Base-by-base conservation (phyloP, 768 basidiomycete species). In the Tephrocybe sp. region DNA sequence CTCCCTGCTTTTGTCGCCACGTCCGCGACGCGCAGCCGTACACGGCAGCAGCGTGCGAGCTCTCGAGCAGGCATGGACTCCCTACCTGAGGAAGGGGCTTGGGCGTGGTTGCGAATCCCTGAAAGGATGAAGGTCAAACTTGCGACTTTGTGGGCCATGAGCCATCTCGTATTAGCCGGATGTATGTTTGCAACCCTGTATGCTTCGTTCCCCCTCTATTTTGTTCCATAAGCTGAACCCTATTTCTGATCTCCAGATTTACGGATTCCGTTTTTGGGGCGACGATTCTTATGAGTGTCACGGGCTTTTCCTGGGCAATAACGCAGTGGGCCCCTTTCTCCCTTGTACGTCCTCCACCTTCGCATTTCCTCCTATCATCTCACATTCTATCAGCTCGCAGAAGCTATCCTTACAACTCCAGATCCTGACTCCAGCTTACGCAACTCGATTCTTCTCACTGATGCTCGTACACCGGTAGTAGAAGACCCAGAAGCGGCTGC, bases 301-400 rank as follows among this genome's bases (percentile, higher is more conserved):
- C 86, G 6, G 96, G 96, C 0, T 87, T 97, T 59, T 87, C 89
- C n/a, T 97, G 89, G 91, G 92, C 93, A 5, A 77, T 98, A 45
- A 81, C 86, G 0, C 87, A 88, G 67, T 98, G 95, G 96, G 92
- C 85, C 3, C 95, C 95, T 2, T 96, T 92, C 68, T 84, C 92
- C 0, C 67, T 98, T 62, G 92, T 95, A 56, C 41, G 83, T 70
- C 14, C 23, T 23, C 35, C 6, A 51, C 32, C 22, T 33, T 39
- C 12, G 9, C 33, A 12, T 16, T 12, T 4, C 4, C 17, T 32
- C 23, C 39, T 10, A 38, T 17, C 22, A 45, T 34, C 30, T 45
- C 41, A 26, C 40, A n/a, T 31, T 31, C 26, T 30, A 22, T 10
- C 59, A 89, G 88, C 84, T 96, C 11, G 91, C 84, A 13, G 90